Base-by-base conservation (phyloP, 352 stramenopile genomes). In the Globisporangium orthogonon region DNA sequence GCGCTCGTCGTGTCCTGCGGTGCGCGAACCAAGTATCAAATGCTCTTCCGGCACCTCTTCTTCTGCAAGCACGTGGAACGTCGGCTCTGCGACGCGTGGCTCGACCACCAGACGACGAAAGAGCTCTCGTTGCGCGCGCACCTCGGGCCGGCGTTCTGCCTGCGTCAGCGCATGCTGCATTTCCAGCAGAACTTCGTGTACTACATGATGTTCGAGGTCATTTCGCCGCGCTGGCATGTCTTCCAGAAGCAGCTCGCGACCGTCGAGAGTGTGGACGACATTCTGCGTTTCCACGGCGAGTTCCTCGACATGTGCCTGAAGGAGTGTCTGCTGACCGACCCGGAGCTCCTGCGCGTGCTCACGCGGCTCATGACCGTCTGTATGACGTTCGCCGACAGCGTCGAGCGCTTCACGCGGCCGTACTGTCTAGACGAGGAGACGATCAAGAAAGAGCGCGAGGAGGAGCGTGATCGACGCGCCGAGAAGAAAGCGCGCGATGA, bases 141-240 rank as follows among this genome's bases (percentile, higher is more conserved):
- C 7, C 85, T 99, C 46, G 89, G 89, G 23, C 83, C 75, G 35
- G 98, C 96, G 5, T 99, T 98, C 67, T 91, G 90, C 53, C 69
- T 99, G 29, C 83, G 97, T 23, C 93, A 99, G 54, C 78, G 96
- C n/a, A 99, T 99, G 97, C 77, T 99, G 7, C 97, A 99, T 70
- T 99, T 99, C 65, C 82, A 99, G 61, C 96, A 98, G 61, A 99
- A 99, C 63, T 94, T 99, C 31, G 87, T 98, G 29, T 98, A 98
- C 70, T 99, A 99, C 68, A 97, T 98, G 77, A 98, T 98, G 81
- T 96, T 98, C 49, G 96, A 95, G 56, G 96, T 99, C 5, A 97
- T 98, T 55, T 96, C 96, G 0, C 90, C 94, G 2, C 86, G 92
- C 33, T 98, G 87, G 87, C 86, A 97, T 56, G 78, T 87, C 15